Evolutionary conservation across 345 rosid species (phyloP).

Genomic region (Rhodamnia argentea): DNA sequence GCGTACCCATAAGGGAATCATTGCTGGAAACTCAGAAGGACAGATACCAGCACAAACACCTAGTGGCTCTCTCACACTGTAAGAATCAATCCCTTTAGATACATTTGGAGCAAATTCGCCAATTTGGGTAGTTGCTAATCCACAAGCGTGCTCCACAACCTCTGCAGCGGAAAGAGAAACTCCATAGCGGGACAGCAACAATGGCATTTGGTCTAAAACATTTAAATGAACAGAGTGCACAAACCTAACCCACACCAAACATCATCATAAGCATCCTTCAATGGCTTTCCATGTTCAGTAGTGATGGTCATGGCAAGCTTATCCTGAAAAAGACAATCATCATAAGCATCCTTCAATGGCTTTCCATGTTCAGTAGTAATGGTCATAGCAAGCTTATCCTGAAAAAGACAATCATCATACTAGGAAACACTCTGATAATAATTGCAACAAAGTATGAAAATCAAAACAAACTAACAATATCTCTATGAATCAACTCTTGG

Average conservation of each 20-base stretch:
- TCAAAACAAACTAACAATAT: slow-evolving; percentile 21
- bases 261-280: slow-evolving; percentile 34
- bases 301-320: slow-evolving; percentile 48
- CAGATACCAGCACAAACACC: slow-evolving; percentile 57
- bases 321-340: slow-evolving; percentile 21
- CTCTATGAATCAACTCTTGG: slow-evolving; percentile 57
- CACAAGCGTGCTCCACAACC: slow-evolving; percentile 47
- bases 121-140: slow-evolving; percentile 30
- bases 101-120: slow-evolving; percentile 37
- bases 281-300: slow-evolving; percentile 44
- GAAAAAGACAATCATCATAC: background rate
- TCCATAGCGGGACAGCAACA: background rate
- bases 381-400: slow-evolving; percentile 50
- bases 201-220: background rate
- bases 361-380: slow-evolving; percentile 57
- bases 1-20: slow-evolving; percentile 41
- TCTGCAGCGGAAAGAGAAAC: slow-evolving; percentile 20
- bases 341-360: slow-evolving; percentile 27
- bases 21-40: slow-evolving; percentile 37
- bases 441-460: background rate
- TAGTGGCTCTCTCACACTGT: slow-evolving; percentile 36
- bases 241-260: slow-evolving; percentile 38
- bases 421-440: background rate
- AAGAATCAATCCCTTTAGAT: slow-evolving; percentile 32
- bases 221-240: slow-evolving; percentile 1